A percentile compares a stretch with the other conserved stretches of the same genome.
phyloP scores from a whole-genome alignment of 164 flowering plant genomes.

The Cinnamomum chago region DNA sequence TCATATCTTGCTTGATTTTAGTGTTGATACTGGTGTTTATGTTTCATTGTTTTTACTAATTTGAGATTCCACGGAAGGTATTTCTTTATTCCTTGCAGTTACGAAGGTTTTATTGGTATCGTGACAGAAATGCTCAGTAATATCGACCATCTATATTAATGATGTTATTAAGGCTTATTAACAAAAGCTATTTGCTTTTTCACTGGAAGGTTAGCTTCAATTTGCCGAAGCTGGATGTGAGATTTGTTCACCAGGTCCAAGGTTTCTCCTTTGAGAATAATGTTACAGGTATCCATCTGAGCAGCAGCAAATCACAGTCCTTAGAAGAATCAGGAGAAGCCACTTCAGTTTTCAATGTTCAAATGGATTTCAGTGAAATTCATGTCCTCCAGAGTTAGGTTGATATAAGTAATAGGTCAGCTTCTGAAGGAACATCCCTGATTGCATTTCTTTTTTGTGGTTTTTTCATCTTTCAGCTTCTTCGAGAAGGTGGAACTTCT shows the following conservation, averaged over 20 bases:
- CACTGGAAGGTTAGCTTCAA: constrained; percentile 63
- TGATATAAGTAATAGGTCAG: constrained; percentile 1
- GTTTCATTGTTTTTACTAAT: too few species aligned
- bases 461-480: constrained; percentile 52
- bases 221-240: constrained; percentile 80
- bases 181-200: constrained; percentile 25
- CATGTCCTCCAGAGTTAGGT: constrained; percentile 30
- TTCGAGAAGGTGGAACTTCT: constrained; percentile 71
- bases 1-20: too few species aligned
- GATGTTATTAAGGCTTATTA: constrained; percentile 9
- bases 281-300: constrained; percentile 78
- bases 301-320: constrained; percentile 62
- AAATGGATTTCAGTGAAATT: constrained; percentile 92
- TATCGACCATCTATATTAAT: too few species aligned
- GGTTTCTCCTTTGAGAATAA: constrained; percentile 63
- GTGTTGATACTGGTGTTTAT: too few species aligned
- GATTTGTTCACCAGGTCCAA: constrained; percentile 54
- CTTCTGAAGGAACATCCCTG: not conserved
- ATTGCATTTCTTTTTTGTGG: not conserved
- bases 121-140: too few species aligned
- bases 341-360: constrained; percentile 75
- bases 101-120: too few species aligned
- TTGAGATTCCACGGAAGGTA: too few species aligned
- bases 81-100: too few species aligned
- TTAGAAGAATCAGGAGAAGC: constrained; percentile 82